Evolutionary conservation across 208 protist species (phyloP).

Genomic region (Wallacemonas collosoma): DNA sequence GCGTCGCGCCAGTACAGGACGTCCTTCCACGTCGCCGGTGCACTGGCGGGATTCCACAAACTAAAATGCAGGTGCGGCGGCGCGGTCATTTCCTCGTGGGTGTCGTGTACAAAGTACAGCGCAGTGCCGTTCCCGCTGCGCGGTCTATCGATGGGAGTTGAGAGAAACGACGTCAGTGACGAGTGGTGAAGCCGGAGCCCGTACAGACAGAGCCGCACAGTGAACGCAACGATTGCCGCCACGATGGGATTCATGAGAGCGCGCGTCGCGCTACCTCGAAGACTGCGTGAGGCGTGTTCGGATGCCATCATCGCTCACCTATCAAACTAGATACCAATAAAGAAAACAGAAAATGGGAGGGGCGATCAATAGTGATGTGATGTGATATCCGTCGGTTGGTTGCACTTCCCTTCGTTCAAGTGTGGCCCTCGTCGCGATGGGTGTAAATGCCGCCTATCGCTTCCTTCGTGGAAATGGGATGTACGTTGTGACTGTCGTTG

Average conservation of each 20-base stretch:
- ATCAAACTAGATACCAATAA: too few relatives aligned
- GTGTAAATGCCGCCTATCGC: too few relatives aligned
- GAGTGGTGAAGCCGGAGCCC: slow-evolving; percentile 6
- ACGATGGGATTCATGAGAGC: slow-evolving; percentile 15
- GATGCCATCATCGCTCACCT: too few relatives aligned
- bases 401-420: too few relatives aligned
- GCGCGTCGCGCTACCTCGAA: background rate
- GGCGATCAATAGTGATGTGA: too few relatives aligned
- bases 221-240: slow-evolving; percentile 17
- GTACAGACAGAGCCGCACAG: slow-evolving; percentile 19
- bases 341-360: too few relatives aligned
- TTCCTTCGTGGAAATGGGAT: too few relatives aligned
- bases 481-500: too few relatives aligned
- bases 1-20: slow-evolving; percentile 57
- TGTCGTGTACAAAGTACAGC: slow-evolving; percentile 13
- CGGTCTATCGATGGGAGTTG: background rate
- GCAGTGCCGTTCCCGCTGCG: background rate
- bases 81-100: slow-evolving; percentile 11
- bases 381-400: too few relatives aligned
- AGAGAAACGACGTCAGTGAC: slow-evolving; percentile 2
- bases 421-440: too few relatives aligned
- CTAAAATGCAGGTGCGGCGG: slow-evolving; percentile 39
- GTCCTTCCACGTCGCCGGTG: slow-evolving; percentile 66
- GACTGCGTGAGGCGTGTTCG: background rate
- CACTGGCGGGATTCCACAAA: slow-evolving; percentile 38